Percentiles rank a stretch among this genome's conserved stretches.
phyloP scores from a whole-genome alignment of 371 early-diverging fungal genomes.

The Mycotypha africana region DNA sequence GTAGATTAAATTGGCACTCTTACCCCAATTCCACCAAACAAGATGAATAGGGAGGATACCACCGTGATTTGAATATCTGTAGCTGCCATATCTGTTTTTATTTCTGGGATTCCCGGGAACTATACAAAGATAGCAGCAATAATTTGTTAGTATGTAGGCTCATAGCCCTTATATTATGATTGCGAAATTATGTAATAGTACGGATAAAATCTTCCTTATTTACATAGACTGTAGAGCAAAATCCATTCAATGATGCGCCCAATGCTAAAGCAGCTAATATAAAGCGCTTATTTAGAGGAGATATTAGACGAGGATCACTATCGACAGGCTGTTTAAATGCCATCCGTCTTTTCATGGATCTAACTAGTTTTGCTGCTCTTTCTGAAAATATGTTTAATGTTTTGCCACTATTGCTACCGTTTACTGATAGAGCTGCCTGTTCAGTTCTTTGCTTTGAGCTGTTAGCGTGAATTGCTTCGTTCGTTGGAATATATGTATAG shows the following conservation, averaged over 20 bases:
- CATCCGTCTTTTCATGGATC: too few species aligned
- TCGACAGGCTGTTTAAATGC: conserved; percentile 19
- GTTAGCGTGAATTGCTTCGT: too few species aligned
- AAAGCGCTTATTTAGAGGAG: conserved; percentile 16
- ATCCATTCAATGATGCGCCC: conserved; percentile 31
- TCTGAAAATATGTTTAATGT: too few species aligned
- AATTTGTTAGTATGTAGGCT: too few species aligned
- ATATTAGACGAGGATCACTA: conserved; percentile 22
- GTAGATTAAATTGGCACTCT: too few species aligned
- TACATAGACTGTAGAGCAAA: conserved; percentile 37
- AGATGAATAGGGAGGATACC: conserved; percentile 48
- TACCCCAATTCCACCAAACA: conserved; percentile 48
- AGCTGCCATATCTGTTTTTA: conserved; percentile 41
- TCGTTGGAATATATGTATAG: too few species aligned
- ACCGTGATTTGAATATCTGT: conserved; percentile 40
- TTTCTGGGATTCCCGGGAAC: conserved; percentile 39
- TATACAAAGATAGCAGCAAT: background rate
- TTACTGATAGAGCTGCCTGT: too few species aligned
- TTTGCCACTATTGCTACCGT: too few species aligned
- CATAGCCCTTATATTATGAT: too few species aligned
- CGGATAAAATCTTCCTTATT: background rate
- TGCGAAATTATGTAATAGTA: background rate
- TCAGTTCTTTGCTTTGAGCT: too few species aligned
- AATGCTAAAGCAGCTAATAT: conserved; percentile 28
- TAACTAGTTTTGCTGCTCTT: too few species aligned